A percentile compares a stretch with the other conserved stretches of the same genome.
These are phyloP conservation scores for Penicillium oxalicum DNA, from an alignment of 2,329 filamentous ascomycete species.

Conservation along the genomic window DNA sequence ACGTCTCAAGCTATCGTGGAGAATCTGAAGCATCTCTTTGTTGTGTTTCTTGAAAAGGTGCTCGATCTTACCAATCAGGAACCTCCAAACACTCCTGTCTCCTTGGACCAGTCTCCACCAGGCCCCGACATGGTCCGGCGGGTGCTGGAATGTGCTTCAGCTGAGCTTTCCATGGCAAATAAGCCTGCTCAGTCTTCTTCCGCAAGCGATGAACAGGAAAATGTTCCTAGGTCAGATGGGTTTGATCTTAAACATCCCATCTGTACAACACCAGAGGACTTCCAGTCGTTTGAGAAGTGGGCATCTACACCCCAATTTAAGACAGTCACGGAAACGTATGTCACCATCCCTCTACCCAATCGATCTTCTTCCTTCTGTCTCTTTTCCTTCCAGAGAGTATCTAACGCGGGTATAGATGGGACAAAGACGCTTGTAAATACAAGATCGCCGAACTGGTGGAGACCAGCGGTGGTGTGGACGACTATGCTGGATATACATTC, in stretches of 20 bases:
- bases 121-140: conserved; percentile 4
- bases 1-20: not conserved
- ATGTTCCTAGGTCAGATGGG: not conserved
- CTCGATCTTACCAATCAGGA: conserved; percentile 4
- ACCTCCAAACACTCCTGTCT: conserved; percentile 10
- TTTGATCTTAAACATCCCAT: not conserved
- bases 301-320: not conserved
- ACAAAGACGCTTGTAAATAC: conserved; percentile 23
- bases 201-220: not conserved
- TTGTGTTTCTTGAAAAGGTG: conserved; percentile 5
- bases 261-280: not conserved
- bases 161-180: not conserved
- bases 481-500: conserved; percentile 20
- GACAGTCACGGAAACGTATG: not conserved
- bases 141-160: not conserved
- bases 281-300: not conserved
- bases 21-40: conserved; percentile 9
- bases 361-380: too few species aligned
- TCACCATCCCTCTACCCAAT: not conserved
- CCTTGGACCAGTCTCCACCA: conserved; percentile 6
- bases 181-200: not conserved
- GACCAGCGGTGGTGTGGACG: conserved; percentile 6
- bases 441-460: conserved; percentile 20
- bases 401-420: conserved; percentile 14
- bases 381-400: conserved; percentile 4